A percentile compares a stretch with the other conserved stretches of the same genome.
Evolutionary conservation across 139 green algal species (phyloP).

Genomic region (Trebouxia sp.): DNA sequence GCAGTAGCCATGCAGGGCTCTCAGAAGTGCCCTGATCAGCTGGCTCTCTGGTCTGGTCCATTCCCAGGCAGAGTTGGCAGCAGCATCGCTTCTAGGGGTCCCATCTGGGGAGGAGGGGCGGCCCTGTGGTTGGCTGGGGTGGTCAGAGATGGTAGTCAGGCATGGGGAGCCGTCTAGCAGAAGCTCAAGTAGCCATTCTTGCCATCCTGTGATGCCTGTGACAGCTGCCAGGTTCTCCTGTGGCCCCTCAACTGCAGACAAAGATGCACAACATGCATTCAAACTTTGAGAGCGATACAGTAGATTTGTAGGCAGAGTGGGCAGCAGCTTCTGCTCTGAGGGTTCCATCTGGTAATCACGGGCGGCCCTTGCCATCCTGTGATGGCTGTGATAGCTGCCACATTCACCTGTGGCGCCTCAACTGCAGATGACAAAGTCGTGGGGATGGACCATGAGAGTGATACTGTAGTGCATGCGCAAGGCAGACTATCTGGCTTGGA

Average conservation of each 20-base stretch:
- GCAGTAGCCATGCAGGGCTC: slow-evolving; percentile 33
- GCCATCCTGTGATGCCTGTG: slow-evolving; percentile 34
- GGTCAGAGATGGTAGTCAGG: not conserved
- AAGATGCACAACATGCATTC: not conserved
- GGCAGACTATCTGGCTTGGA: no score
- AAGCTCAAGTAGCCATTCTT: slow-evolving; percentile 46
- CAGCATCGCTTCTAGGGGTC: not conserved
- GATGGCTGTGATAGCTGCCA: slow-evolving; percentile 29
- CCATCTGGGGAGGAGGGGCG: not conserved
- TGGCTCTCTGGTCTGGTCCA: slow-evolving; percentile 28
- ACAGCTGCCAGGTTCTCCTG: slow-evolving; percentile 39
- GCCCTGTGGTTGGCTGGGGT: not conserved
- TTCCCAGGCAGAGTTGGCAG: slow-evolving; percentile 11
- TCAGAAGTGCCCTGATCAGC: slow-evolving; percentile 31
- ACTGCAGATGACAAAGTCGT: slow-evolving; percentile 32
- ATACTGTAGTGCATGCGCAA: no score
- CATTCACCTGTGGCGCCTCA: slow-evolving; percentile 36
- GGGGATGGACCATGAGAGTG: not conserved
- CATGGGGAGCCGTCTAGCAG: slow-evolving; percentile 41
- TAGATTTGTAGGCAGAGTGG: not conserved
- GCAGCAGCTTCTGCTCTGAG: not conserved
- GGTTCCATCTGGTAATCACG: not conserved
- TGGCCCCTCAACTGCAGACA: slow-evolving; percentile 38
- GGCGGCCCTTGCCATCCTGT: slow-evolving; percentile 37
- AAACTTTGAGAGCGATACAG: not conserved